Conservation (phyloP, 1,139 yeast genomes). For the Blastobotrys illinoisensis region DNA sequence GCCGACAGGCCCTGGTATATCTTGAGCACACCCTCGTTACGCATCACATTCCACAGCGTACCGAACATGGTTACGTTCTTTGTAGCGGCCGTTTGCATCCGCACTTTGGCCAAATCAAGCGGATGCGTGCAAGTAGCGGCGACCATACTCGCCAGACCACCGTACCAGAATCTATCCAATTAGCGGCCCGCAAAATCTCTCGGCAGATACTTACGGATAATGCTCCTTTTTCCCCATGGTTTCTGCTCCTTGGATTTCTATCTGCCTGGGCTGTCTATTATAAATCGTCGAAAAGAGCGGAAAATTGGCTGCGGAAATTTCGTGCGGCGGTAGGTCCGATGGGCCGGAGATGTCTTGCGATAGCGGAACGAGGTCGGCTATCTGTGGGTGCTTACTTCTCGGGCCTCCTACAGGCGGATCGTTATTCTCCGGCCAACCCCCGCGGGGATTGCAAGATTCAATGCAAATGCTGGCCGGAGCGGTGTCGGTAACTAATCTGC, state of each 20-base stretch:
- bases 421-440: not conserved
- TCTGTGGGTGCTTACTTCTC: not conserved
- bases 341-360: not conserved
- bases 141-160: slow-evolving; percentile 42
- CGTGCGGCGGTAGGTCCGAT: not conserved
- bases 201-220: slow-evolving; percentile 19
- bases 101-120: slow-evolving; percentile 75
- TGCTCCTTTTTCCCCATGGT: slow-evolving; percentile 12
- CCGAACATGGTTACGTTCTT: slow-evolving; percentile 55
- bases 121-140: slow-evolving; percentile 53
- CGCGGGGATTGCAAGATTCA: too few relatives aligned
- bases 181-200: not conserved
- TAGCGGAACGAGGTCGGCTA: not conserved
- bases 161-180: slow-evolving; percentile 46
- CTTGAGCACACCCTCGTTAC: slow-evolving; percentile 60
- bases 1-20: slow-evolving; percentile 80
- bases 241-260: not conserved
- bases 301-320: not conserved
- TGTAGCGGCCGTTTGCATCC: slow-evolving; percentile 63
- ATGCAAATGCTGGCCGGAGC: too few relatives aligned
- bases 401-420: not conserved
- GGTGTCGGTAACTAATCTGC: too few relatives aligned
- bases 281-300: not conserved
- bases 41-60: slow-evolving; percentile 56
- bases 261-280: not conserved